Conservation (phyloP, 2,329 filamentous ascomycete genomes). For the Madurella fahalii region DNA sequence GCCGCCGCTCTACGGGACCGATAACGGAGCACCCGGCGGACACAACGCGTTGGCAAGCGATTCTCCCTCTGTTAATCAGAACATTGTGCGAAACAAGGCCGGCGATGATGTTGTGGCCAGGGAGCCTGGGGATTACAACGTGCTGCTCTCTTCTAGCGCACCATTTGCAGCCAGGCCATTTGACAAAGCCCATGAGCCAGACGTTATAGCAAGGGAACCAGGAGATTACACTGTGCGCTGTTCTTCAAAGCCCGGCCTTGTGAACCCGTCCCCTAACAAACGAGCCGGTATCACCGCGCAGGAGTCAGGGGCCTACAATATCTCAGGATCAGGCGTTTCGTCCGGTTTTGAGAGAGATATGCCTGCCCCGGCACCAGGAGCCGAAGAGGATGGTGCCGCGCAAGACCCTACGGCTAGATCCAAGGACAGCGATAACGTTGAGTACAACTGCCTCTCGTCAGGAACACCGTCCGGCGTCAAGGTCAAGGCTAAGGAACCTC, state of each 20-base stretch:
- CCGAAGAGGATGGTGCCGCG: neutral
- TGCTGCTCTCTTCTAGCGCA: no score
- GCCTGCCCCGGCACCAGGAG: neutral
- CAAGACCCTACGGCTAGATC: neutral
- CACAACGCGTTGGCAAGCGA: neutral
- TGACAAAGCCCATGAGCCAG: neutral
- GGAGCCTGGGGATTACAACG: no score
- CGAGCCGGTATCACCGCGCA: no score
- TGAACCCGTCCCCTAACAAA: neutral
- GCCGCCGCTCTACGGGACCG: neutral
- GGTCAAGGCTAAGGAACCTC: constrained; percentile 10
- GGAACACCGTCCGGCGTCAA: constrained; percentile 24
- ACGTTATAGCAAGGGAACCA: neutral
- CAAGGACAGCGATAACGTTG: neutral
- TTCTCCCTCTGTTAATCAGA: no score
- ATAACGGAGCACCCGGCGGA: neutral
- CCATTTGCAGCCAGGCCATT: neutral
- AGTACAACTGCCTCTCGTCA: constrained; percentile 22
- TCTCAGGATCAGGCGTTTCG: no score
- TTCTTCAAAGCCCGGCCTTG: neutral
- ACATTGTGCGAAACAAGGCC: no score
- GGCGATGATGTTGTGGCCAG: no score
- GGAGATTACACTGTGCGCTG: neutral
- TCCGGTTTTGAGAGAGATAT: constrained; percentile 6
- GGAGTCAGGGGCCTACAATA: no score